Evolutionary conservation across 2,329 filamentous ascomycete species (phyloP), one percentile per base, ranked within the genome.

Genomic region (Alternaria viburni): DNA sequence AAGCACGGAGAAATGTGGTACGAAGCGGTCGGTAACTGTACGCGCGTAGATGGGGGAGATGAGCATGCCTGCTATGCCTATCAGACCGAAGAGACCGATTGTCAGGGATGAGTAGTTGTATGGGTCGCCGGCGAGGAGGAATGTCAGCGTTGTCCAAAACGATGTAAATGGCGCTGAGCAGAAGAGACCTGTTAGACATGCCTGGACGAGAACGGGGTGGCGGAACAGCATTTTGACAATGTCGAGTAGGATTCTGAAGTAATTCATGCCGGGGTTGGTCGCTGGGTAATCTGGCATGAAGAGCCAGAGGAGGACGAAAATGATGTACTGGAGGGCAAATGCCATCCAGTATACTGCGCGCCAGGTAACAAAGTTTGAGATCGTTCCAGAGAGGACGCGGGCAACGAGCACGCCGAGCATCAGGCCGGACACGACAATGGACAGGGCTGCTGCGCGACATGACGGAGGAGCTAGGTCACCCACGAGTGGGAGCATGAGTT

Each of bases 251-350:
- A 92, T 88, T 1, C 82, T 81, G 65, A 88, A 85, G 75, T 94
- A 95, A 63, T 87, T 87, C 13, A 90, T 78, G 0, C 88, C 87
- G 2, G 88, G 88, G 73, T 93, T 94, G 5, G 91, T 91, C 2
- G 87, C 86, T 0, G 92, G 93, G 69, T 96, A 96, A 76, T 94
- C 91, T 0, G 92, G 92, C 89, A 96, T 90, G 78, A 89, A 92
- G 47, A 89, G 75, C 82, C 87, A 94, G 6, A 95, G 85, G 0
- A 90, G 79, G 7, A 82, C 67, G 59, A 90, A 86, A 65, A 95
- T 89, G 9, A 88, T 73, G 70, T 88, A 90, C 78, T 96, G 92
- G 0, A 92, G 81, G 0, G 85, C 91, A 6, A 94, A 86, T 0
- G 90, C 86, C 64, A 94, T 83, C 91, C 91, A 95, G 82, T 93